These are phyloP conservation scores for Mycena chlorophos DNA, from an alignment of 768 basidiomycete genomes.

Conservation along the genomic window DNA sequence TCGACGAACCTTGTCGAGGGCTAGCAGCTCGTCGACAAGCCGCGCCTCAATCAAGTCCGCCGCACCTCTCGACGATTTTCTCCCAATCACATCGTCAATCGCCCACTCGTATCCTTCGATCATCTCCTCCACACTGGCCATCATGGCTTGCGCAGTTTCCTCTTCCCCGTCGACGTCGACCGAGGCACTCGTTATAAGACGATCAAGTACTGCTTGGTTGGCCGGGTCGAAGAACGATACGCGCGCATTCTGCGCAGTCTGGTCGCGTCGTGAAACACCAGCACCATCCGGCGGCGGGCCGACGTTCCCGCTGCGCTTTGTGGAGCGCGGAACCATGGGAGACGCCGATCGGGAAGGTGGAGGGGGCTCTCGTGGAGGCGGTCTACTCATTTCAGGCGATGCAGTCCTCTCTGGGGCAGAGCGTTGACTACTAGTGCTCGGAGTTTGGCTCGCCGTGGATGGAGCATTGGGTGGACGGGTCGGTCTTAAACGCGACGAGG, in stretches of 20 bases:
- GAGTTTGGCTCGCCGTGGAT: constrained; percentile 36
- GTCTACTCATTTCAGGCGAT: constrained; percentile 4
- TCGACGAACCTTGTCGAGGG: constrained; percentile 80
- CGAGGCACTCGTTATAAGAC: constrained; percentile 55
- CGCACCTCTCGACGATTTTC: constrained; percentile 65
- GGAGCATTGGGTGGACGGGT: constrained; percentile 50
- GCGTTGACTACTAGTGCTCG: constrained; percentile 23
- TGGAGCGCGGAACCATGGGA: constrained; percentile 18
- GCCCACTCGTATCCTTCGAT: constrained; percentile 98
- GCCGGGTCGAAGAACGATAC: constrained; percentile 82
- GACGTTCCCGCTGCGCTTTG: constrained; percentile 13
- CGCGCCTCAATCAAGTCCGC: constrained; percentile 92
- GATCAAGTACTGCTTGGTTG: constrained; percentile 73
- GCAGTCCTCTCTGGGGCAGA: constrained; percentile 22
- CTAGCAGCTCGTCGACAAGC: constrained; percentile 85
- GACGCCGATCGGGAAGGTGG: constrained; percentile 28
- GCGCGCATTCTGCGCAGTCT: constrained; percentile 59
- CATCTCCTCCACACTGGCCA: constrained; percentile 97
- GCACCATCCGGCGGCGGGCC: constrained; percentile 33
- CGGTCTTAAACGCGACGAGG: constrained; percentile 29
- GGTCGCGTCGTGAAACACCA: constrained; percentile 42
- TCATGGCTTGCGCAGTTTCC: constrained; percentile 75
- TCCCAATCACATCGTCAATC: constrained; percentile 69
- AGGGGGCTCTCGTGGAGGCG: constrained; percentile 24
- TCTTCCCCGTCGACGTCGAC: constrained; percentile 64